A percentile compares a stretch with the other conserved stretches of the same genome.
phyloP scores from a whole-genome alignment of 495 filamentous ascomycete species.

The Aspergillus nanangensis region DNA sequence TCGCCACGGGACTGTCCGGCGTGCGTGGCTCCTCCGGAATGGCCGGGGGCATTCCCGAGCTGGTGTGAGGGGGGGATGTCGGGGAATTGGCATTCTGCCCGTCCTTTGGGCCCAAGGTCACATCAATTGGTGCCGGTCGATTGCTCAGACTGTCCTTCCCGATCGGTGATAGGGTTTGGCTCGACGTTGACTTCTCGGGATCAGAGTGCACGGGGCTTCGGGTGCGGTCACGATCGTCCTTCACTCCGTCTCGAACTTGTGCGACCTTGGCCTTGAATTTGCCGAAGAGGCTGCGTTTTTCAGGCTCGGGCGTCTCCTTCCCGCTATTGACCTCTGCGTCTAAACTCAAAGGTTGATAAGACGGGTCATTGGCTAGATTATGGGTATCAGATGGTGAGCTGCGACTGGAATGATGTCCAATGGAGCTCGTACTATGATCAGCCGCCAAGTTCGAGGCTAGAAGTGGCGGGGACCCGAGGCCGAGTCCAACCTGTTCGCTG shows the following conservation, averaged over 20 bases:
- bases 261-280: conserved; percentile 84
- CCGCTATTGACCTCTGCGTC: conserved; percentile 34
- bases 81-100: conserved; percentile 16
- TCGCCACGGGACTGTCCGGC: conserved; percentile 21
- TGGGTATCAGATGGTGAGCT: conserved; percentile 25
- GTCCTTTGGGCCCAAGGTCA: conserved; percentile 19
- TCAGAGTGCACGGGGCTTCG: conserved; percentile 46
- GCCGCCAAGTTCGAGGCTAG: conserved; percentile 60
- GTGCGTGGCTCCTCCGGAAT: conserved; percentile 40
- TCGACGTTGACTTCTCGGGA: conserved; percentile 19
- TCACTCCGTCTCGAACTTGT: conserved; percentile 65
- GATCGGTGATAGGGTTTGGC: conserved; percentile 24
- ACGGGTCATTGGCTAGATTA: conserved; percentile 30
- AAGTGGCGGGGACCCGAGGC: conserved; percentile 43
- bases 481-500: conserved; percentile 45
- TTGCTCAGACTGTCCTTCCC: conserved; percentile 13
- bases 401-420: conserved; percentile 41
- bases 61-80: conserved; percentile 29
- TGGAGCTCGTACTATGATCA: conserved; percentile 63
- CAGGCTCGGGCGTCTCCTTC: conserved; percentile 43
- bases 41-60: conserved; percentile 30
- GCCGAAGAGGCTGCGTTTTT: conserved; percentile 68
- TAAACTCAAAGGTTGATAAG: conserved; percentile 33
- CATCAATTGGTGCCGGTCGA: conserved; percentile 23
- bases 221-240: conserved; percentile 56